phyloP scores from a whole-genome alignment of 192 early-diverging fungal genomes.

The Podila minutissima region DNA sequence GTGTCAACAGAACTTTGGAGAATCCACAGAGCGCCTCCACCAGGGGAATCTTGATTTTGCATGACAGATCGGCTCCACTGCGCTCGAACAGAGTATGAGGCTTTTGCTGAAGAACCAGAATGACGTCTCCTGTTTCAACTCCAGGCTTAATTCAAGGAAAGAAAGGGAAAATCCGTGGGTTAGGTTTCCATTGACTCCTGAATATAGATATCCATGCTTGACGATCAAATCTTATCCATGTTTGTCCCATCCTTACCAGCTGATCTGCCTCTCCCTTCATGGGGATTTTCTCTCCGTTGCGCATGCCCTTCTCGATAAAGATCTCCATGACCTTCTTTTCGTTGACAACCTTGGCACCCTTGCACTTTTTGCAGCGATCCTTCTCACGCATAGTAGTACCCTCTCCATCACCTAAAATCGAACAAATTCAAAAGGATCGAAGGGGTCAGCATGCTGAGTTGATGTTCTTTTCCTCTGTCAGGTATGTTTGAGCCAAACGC shows the following conservation, averaged over 20 bases:
- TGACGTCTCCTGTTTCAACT: slow-evolving; percentile 89
- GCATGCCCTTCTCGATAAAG: slow-evolving; percentile 95
- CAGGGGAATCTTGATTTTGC: slow-evolving; percentile 83
- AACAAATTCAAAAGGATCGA: slow-evolving; percentile 2
- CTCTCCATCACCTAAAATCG: slow-evolving; percentile 62
- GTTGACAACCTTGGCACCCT: slow-evolving; percentile 82
- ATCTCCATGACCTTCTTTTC: slow-evolving; percentile 95
- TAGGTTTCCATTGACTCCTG: slow-evolving; percentile 2
- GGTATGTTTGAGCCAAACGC: too few species aligned
- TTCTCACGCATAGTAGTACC: slow-evolving; percentile 89
- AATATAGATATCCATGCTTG: too few species aligned
- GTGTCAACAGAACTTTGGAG: slow-evolving; percentile 76
- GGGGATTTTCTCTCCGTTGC: slow-evolving; percentile 86
- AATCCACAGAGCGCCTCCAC: slow-evolving; percentile 95
- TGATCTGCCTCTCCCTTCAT: slow-evolving; percentile 97
- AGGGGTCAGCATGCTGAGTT: not conserved
- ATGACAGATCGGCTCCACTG: slow-evolving; percentile 82
- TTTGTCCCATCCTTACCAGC: slow-evolving; percentile 15
- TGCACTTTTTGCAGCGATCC: slow-evolving; percentile 94
- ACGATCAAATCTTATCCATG: too few species aligned
- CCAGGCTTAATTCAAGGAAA: slow-evolving; percentile 67
- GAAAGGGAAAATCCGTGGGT: slow-evolving; percentile 17
- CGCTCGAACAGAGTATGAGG: slow-evolving; percentile 83
- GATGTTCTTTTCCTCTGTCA: not conserved
- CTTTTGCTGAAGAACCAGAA: slow-evolving; percentile 91